A percentile compares a stretch with the other conserved stretches of the same genome.
Conservation (phyloP, 2,329 filamentous ascomycete species). For the Fusarium pseudonygamai region DNA sequence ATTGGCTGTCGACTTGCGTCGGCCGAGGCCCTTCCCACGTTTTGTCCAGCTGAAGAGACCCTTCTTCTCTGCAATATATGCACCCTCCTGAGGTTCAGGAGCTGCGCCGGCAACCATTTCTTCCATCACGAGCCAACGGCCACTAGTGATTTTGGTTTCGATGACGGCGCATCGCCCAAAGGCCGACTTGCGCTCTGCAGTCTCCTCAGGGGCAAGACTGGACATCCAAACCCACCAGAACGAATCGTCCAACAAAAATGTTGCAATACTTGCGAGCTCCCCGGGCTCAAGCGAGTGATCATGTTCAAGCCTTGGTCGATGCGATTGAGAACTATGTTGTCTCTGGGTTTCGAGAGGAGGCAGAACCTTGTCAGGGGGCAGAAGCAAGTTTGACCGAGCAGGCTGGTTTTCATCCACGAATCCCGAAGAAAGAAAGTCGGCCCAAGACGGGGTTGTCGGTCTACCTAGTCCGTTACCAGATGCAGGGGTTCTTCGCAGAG, state of each 20-base stretch:
- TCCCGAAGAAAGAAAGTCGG: slow-evolving; percentile 93
- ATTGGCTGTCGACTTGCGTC: slow-evolving; percentile 77
- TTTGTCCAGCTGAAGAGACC: slow-evolving; percentile 88
- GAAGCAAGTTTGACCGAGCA: slow-evolving; percentile 69
- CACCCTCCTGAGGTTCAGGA: slow-evolving; percentile 82
- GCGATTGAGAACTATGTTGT: slow-evolving; percentile 87
- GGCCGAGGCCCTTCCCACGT: slow-evolving; percentile 68
- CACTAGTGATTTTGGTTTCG: slow-evolving; percentile 83
- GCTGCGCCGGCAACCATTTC: slow-evolving; percentile 96
- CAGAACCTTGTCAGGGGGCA: slow-evolving; percentile 92
- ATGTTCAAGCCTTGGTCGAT: slow-evolving; percentile 75
- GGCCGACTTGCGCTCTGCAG: slow-evolving; percentile 83
- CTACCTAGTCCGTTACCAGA: slow-evolving; percentile 77
- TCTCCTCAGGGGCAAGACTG: slow-evolving; percentile 91
- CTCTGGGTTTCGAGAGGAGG: slow-evolving; percentile 82
- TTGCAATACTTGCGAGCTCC: slow-evolving; percentile 91
- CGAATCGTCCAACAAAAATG: slow-evolving; percentile 87
- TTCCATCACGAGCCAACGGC: slow-evolving; percentile 93
- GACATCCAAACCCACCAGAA: slow-evolving; percentile 99
- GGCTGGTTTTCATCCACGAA: slow-evolving; percentile 82
- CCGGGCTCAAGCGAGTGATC: slow-evolving; percentile 82
- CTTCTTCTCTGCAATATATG: slow-evolving; percentile 96
- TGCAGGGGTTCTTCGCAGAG: slow-evolving; percentile 71
- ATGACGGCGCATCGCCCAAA: slow-evolving; percentile 94
- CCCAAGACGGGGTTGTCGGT: slow-evolving; percentile 97